Evolutionary conservation across 208 protist genomes (phyloP).

Genomic region (Trypanosoma brucei): DNA sequence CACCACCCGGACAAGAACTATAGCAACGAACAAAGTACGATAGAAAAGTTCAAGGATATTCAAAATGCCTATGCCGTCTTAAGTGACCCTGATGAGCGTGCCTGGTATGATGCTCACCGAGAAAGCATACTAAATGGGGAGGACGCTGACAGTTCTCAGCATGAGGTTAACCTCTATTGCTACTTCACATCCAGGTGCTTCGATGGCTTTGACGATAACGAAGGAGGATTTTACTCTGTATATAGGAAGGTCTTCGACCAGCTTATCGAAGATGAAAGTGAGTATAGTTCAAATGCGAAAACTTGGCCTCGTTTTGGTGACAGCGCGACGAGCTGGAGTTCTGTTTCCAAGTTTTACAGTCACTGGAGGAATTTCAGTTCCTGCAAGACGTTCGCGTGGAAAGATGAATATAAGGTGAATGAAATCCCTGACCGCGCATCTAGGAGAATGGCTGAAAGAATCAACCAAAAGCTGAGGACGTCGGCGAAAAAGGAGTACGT

Average conservation of each 20-base stretch:
- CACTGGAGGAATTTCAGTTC: constrained; percentile 88
- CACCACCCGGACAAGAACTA: constrained; percentile 91
- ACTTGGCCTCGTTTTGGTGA: constrained; percentile 71
- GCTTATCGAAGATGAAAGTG: constrained; percentile 63
- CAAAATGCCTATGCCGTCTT: constrained; percentile 88
- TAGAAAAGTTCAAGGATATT: constrained; percentile 79
- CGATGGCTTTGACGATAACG: constrained; percentile 69
- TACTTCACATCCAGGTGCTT: constrained; percentile 83
- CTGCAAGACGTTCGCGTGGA: constrained; percentile 82
- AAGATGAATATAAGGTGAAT: constrained; percentile 90
- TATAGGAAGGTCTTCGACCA: constrained; percentile 74
- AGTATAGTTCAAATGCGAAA: constrained; percentile 53
- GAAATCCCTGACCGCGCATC: constrained; percentile 87
- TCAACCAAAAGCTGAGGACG: constrained; percentile 80
- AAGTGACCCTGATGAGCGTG: constrained; percentile 77
- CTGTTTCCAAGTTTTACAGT: constrained; percentile 74
- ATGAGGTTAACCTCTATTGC: constrained; percentile 78
- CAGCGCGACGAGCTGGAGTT: constrained; percentile 45
- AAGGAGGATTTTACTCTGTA: constrained; percentile 76
- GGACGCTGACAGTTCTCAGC: constrained; percentile 37
- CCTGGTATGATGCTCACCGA: constrained; percentile 89
- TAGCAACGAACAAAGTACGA: constrained; percentile 70
- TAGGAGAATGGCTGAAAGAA: constrained; percentile 73
- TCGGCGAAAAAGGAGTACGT: constrained; percentile 84
- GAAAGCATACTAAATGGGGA: constrained; percentile 73